Base-by-base conservation (phyloP, 2,329 filamentous ascomycete genomes). In the Botrytis paeoniae region DNA sequence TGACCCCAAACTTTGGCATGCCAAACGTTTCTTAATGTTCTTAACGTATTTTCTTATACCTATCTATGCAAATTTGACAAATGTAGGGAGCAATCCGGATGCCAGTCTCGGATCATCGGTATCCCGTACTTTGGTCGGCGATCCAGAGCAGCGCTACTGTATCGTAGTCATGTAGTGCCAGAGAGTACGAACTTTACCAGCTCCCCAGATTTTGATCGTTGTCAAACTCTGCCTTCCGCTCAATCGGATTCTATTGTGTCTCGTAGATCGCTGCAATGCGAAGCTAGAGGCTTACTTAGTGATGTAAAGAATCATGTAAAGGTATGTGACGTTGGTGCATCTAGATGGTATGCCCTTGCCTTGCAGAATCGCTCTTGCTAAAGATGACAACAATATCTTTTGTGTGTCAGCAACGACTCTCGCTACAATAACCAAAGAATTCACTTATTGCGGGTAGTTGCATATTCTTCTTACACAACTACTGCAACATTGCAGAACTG, bases 121-220 rank as follows among this genome's bases (percentile, higher is more conserved):
- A 71, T 71, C 45, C 37, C 60, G 60, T 71, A 64, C n/a, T 57
- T 71, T 71, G 69, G 69, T 71, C 69, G 69, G 69, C 69, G 69
- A 71, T 64, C 45, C 69, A 71, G 41, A 48, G 39, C 29, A 65
- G 45, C 35, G 41, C 60, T 54, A 57, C 60, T 51, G 60, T 65
- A 35, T 71, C 16, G 22, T 57, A 65, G 69, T 57, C 59, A 71
- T 65, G 69, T 66, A 57, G 69, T 71, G 69, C 69, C 22, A 65
- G 69, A n/a, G 48, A 57, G 69, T 12, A 71, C 69, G 65, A 71
- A 29, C 45, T 57, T 35, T 71, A 64, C 69, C 59, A 65, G 45
- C 69, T 71, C 69, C n/a, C 60, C 69, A 65, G 69, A 41, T 65
- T 65, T 48, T 48, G 59, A 64, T 71, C 60, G 60, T 57, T 71